Evolutionary conservation across 1,284 basidiomycete genomes (phyloP).

Genomic region (Ustilago tritici): DNA sequence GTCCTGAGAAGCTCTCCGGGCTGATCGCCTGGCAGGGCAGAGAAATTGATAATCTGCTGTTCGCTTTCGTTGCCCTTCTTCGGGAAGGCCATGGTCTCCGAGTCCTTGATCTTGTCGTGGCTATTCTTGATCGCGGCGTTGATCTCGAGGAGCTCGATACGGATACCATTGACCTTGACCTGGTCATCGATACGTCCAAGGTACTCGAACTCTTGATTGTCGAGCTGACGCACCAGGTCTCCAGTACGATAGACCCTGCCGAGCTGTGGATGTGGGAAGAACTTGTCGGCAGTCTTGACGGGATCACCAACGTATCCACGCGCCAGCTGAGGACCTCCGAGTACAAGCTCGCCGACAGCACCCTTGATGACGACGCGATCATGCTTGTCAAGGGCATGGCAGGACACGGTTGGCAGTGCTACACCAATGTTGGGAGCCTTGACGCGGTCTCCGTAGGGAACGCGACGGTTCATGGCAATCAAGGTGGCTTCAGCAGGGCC

Average conservation of each 20-base stretch:
- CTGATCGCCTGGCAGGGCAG: slow-evolving; percentile 53
- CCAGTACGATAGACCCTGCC: slow-evolving; percentile 68
- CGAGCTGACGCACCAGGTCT: slow-evolving; percentile 66
- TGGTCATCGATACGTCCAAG: slow-evolving; percentile 71
- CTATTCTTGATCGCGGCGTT: slow-evolving; percentile 68
- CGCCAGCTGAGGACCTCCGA: slow-evolving; percentile 65
- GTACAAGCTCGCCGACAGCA: slow-evolving; percentile 69
- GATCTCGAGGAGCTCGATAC: slow-evolving; percentile 70
- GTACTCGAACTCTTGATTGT: slow-evolving; percentile 69
- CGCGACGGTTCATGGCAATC: slow-evolving; percentile 65
- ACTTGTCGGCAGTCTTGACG: slow-evolving; percentile 67
- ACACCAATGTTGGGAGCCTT: slow-evolving; percentile 70
- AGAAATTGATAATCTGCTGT: slow-evolving; percentile 68
- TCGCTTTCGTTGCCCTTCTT: slow-evolving; percentile 47
- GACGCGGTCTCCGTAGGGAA: slow-evolving; percentile 62
- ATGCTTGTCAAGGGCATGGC: slow-evolving; percentile 61
- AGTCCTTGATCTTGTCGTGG: slow-evolving; percentile 60
- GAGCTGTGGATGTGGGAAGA: slow-evolving; percentile 60
- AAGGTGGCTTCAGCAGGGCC: slow-evolving; percentile 68
- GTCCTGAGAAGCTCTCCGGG: slow-evolving; percentile 44
- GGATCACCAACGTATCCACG: slow-evolving; percentile 65
- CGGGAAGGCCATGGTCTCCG: slow-evolving; percentile 65
- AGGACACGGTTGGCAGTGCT: slow-evolving; percentile 68
- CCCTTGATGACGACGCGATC: slow-evolving; percentile 67
- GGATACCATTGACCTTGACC: slow-evolving; percentile 71